Base-by-base conservation (phyloP, 176 grass and related monocot species). In the Oryza coarctata region DNA sequence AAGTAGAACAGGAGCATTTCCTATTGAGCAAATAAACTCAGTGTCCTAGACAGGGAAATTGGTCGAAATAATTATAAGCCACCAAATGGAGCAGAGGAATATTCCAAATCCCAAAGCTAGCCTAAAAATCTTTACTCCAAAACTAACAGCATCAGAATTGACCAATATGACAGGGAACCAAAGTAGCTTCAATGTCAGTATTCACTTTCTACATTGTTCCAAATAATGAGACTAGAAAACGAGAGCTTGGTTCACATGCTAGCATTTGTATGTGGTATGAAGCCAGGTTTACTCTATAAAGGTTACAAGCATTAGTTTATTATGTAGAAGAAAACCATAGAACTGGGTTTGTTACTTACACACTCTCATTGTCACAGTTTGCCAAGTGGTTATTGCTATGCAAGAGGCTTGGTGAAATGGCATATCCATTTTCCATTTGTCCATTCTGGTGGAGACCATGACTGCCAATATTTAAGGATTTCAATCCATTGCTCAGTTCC, bases 341-440 rank as follows among this genome's bases (percentile, higher is more conserved):
- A 66, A 82, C 66, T 62, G 75, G 4, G 74, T 81, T 33, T 68
- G 82, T 49, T 88, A 90, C 92, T 94, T 97, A 97, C 94, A 80
- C 76, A 36, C 89, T 91, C 76, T 98, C 95, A 47, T 87, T 91
- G 62, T 92, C 85, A 67, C 79, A 88, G 66, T 82, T 89, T 67
- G 86, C 82, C 81, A 76, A 88, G 74, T 96, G 85, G 50, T 77
- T 95, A 35, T 82, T 91, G 58, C 87, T 88, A 76, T 99, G 96
- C 68, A 99, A 88, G 64, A 92, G 52, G 74, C 96, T 99, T 35
- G 96, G 96, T 75, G 96, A 99, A 85, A 95, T 85, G 15, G 65
- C 89, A 85, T 86, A 83, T 63, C 86, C 77, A 77, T 91, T 86
- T 28, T 66, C 82, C 18, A 28, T 75, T 57, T 71, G 73, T 61